Evolutionary conservation across 1,139 yeast genomes (phyloP), one percentile per base, ranked within the genome.

Genomic region (Fermentozyma sake): DNA sequence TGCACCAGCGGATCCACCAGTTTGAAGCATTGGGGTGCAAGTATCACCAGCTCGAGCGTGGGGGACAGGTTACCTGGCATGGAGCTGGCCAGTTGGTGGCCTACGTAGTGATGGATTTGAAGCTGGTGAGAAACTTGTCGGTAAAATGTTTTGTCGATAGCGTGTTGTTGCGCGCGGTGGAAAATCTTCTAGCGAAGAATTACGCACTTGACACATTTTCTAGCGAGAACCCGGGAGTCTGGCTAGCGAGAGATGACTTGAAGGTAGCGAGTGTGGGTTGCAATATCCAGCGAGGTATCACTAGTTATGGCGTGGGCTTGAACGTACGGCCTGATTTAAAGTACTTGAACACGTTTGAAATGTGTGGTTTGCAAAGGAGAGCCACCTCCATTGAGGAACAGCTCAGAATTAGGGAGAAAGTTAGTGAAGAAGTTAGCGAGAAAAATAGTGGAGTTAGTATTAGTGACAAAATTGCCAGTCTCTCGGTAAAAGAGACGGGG

Each of bases 61-160:
- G 99, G n/a, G 99, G 99, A 0, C 95, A 91, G 50, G 77, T 91
- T 1, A 91, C 98, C 0, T 93, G 86, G 69, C 99, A 93, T 58
- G 97, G 97, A 0, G 80, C 89, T 3, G 98, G 98, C 0, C 99
- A 93, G 54, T 54, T 87, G 24, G 96, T 89, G 4, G 78, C 86
- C 3, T 93, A 89, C 48, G 79, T 93, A 11, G 69, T 93, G 3
- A 36, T 93, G 23, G 96, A 91, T 50, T 61, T 91, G 30, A 68
- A 71, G 37, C 67, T 72, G 24, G 82, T 83, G 44, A 46, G 56
- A 20, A 57, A 70, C 27, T 60, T 87, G 23, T 69, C 84, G 0
- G 80, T 87, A 1, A 72, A 78, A 42, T 85, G 95, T 52, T 84
- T 77, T 48, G 91, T 93, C 1, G 69, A 64, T 37, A 67, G 81